phyloP scores from a whole-genome alignment of 495 filamentous ascomycete species.

The Aspergillus haitiensis region DNA sequence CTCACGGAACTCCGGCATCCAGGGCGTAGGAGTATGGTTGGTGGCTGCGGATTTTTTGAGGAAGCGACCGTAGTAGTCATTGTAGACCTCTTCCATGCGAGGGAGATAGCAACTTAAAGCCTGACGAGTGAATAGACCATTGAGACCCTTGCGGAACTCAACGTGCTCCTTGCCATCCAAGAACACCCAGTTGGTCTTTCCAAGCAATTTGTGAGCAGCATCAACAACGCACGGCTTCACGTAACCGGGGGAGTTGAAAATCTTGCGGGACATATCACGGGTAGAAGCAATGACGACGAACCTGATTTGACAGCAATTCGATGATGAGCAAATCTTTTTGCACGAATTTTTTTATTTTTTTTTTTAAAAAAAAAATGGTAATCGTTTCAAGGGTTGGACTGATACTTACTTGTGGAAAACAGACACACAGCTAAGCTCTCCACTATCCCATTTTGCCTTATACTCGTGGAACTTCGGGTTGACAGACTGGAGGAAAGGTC shows the following conservation, averaged over 20 bases:
- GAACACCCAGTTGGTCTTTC: slow-evolving; percentile 95
- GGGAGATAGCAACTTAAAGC: slow-evolving; percentile 88
- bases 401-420: slow-evolving; percentile 94
- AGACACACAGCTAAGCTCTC: slow-evolving; percentile 90
- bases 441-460: slow-evolving; percentile 87
- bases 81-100: slow-evolving; percentile 88
- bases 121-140: slow-evolving; percentile 88
- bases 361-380: too few species aligned
- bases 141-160: slow-evolving; percentile 95
- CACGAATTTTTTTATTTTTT: too few species aligned
- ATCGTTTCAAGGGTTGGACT: background rate
- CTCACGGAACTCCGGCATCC: slow-evolving; percentile 93
- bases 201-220: slow-evolving; percentile 89
- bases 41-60: slow-evolving; percentile 66
- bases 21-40: slow-evolving; percentile 71
- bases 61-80: slow-evolving; percentile 79
- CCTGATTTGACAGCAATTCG: slow-evolving; percentile 43
- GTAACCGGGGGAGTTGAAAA: slow-evolving; percentile 90
- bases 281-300: slow-evolving; percentile 97
- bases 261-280: slow-evolving; percentile 92
- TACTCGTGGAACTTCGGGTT: slow-evolving; percentile 92
- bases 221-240: slow-evolving; percentile 98
- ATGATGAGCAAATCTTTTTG: background rate
- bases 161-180: slow-evolving; percentile 93
- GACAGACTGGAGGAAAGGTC: slow-evolving; percentile 89